Conservation (phyloP, 768 basidiomycete genomes). For the Boletus rubroflammeus region DNA sequence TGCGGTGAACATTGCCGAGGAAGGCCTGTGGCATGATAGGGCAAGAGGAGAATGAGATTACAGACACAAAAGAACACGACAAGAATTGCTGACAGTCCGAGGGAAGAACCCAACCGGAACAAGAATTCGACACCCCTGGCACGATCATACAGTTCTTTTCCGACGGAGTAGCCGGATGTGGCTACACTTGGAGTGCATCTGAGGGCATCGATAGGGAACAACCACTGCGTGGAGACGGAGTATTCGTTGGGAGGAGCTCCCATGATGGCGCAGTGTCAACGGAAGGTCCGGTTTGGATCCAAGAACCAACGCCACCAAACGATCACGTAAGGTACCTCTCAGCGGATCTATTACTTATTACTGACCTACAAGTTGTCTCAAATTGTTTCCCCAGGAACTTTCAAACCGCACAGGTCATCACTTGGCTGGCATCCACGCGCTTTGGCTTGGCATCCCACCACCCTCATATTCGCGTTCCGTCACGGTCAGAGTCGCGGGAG, state of each 20-base stretch:
- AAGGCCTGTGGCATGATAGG: conserved; percentile 48
- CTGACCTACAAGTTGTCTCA: conserved; percentile 9
- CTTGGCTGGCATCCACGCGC: neutral
- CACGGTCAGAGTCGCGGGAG: conserved; percentile 4
- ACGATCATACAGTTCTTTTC: conserved; percentile 74
- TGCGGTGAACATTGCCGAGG: conserved; percentile 80
- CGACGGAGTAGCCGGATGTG: conserved; percentile 43
- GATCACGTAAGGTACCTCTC: conserved; percentile 25
- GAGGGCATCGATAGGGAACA: conserved; percentile 62
- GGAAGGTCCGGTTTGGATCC: neutral
- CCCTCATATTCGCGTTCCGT: neutral
- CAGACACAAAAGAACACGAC: conserved; percentile 5
- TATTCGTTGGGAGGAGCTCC: conserved; percentile 23
- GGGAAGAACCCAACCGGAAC: conserved; percentile 74
- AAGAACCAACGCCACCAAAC: conserved; percentile 20
- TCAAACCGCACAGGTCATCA: neutral
- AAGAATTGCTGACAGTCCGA: conserved; percentile 59
- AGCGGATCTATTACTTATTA: conserved; percentile 11
- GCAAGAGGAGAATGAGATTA: conserved; percentile 9
- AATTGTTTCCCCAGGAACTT: conserved; percentile 1
- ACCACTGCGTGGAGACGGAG: conserved; percentile 55
- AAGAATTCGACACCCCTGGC: conserved; percentile 83
- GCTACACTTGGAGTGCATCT: conserved; percentile 54
- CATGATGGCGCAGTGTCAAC: conserved; percentile 13
- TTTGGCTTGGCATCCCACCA: neutral